phyloP scores from a whole-genome alignment of 208 protist genomes.

The Porcisia deanei region DNA sequence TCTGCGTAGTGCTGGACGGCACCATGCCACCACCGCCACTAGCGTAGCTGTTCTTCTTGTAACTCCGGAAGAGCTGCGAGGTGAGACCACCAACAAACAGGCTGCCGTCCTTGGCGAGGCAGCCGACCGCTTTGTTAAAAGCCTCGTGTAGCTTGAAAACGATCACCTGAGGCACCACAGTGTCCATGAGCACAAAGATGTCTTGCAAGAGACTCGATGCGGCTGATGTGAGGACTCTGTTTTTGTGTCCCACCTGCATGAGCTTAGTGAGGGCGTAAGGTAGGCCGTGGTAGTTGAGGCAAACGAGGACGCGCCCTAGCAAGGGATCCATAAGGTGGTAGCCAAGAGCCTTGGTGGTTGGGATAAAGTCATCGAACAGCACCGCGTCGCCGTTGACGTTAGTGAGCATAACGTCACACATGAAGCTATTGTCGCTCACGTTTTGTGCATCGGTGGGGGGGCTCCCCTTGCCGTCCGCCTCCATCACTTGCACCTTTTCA shows the following conservation, averaged over 20 bases:
- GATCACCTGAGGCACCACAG: constrained; percentile 72
- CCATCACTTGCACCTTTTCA: constrained; percentile 21
- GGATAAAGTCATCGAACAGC: constrained; percentile 54
- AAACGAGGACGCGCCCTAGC: constrained; percentile 71
- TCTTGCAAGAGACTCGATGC: constrained; percentile 80
- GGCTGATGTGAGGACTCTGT: constrained; percentile 48
- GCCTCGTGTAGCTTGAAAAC: constrained; percentile 75
- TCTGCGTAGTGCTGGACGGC: constrained; percentile 29
- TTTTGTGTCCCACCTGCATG: constrained; percentile 52
- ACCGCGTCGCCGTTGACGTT: constrained; percentile 25
- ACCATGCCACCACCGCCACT: constrained; percentile 8
- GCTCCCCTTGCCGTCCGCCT: constrained; percentile 10
- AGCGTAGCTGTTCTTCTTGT: constrained; percentile 30
- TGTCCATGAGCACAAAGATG: constrained; percentile 89
- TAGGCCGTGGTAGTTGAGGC: constrained; percentile 78
- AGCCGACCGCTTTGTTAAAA: constrained; percentile 76
- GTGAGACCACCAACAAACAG: constrained; percentile 68
- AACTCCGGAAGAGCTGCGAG: constrained; percentile 58
- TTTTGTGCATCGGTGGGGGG: constrained; percentile 11
- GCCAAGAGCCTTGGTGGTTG: constrained; percentile 83
- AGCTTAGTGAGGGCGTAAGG: constrained; percentile 79
- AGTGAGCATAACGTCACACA: constrained; percentile 22
- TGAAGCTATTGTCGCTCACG: constrained; percentile 26
- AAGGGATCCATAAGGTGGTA: constrained; percentile 86
- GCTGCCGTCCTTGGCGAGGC: constrained; percentile 54